Evolutionary conservation across 768 basidiomycete genomes (phyloP), one percentile per base, ranked within the genome.

Genomic region (Multifurca ochricompacta): DNA sequence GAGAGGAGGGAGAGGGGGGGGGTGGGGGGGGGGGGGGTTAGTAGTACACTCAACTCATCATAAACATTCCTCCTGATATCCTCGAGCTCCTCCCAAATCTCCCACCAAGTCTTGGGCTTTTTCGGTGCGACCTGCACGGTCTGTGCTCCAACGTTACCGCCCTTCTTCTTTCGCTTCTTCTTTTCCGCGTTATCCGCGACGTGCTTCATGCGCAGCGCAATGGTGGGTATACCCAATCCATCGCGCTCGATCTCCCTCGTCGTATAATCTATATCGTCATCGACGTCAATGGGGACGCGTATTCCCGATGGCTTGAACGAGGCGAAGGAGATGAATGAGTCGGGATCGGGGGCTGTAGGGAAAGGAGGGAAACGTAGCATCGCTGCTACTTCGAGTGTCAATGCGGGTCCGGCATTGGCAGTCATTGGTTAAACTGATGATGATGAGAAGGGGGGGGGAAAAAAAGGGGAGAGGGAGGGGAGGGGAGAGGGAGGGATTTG

Each of bases 61-160:
- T 70, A 37, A 67, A 68, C 27, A 63, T 68, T 68, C 35, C 70
- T 66, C 54, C 79, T 71, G 30, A 74, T 67, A 44, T 72, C 67
- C 64, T 88, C 85, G 3, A 69, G 71, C 37, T 83, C 78, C 46
- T 77, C 77, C 87, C 87, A 90, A n/a, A 78, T 70, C 55, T 86
- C 79, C 70, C 76, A 85, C 86, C 86, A 90, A 37, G 71, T 70
- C 16, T 63, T 49, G 48, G 65, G 67, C 30, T 66, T 67, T 42
- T 56, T 54, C 2, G 64, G 62, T 16, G 58, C 52, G 18, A 61
- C 61, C 4, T 40, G 39, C 8, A 42, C 60, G 51, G 63, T 50
- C 3, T 61, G 59, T 32, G 66, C 67, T 47, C 67, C 71, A 19
- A 25, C 23, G 6, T 6, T 71, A 11, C 14, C 47, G 10, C 3